A percentile compares a stretch with the other conserved stretches of the same genome.
Conservation (phyloP, 2,329 filamentous ascomycete genomes). For the Monosporascus sp. region DNA sequence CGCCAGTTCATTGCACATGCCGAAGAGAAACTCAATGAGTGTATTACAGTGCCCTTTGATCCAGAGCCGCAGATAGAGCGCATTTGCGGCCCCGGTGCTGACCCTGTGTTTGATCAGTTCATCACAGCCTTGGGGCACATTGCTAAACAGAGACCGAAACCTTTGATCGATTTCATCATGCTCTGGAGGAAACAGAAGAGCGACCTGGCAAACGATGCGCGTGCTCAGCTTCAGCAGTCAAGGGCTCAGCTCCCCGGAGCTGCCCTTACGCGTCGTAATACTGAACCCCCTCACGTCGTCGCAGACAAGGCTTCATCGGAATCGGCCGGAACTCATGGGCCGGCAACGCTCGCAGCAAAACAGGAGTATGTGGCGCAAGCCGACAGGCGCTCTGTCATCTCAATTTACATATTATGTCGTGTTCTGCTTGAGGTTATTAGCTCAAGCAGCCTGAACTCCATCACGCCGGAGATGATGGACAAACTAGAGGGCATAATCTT, state of each 20-base stretch:
- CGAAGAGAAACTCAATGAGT: slow-evolving; percentile 92
- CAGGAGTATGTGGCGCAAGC: slow-evolving; percentile 74
- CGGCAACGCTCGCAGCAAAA: slow-evolving; percentile 40
- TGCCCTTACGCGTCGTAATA: slow-evolving; percentile 65
- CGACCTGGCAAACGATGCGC: slow-evolving; percentile 72
- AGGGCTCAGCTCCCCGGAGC: slow-evolving; percentile 35
- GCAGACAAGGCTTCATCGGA: slow-evolving; percentile 27
- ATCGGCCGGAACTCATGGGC: slow-evolving; percentile 28
- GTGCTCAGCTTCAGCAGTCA: slow-evolving; percentile 51
- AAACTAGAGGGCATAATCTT: slow-evolving; percentile 95
- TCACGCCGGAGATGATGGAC: slow-evolving; percentile 88
- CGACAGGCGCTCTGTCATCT: slow-evolving; percentile 87
- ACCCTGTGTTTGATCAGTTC: slow-evolving; percentile 87
- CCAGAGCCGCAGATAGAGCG: slow-evolving; percentile 80
- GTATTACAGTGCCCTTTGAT: slow-evolving; percentile 73
- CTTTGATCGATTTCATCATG: slow-evolving; percentile 95
- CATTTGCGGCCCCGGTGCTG: slow-evolving; percentile 85
- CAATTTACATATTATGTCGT: slow-evolving; percentile 91
- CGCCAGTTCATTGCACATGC: slow-evolving; percentile 83
- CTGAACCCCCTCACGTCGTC: slow-evolving; percentile 57
- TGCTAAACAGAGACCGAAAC: slow-evolving; percentile 87
- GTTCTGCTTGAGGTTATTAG: slow-evolving; percentile 92
- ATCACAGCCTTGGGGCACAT: slow-evolving; percentile 93
- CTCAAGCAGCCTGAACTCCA: slow-evolving; percentile 76
- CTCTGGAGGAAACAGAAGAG: slow-evolving; percentile 96